Conservation (phyloP, 83 land plant species). For the Larix sibirica region DNA sequence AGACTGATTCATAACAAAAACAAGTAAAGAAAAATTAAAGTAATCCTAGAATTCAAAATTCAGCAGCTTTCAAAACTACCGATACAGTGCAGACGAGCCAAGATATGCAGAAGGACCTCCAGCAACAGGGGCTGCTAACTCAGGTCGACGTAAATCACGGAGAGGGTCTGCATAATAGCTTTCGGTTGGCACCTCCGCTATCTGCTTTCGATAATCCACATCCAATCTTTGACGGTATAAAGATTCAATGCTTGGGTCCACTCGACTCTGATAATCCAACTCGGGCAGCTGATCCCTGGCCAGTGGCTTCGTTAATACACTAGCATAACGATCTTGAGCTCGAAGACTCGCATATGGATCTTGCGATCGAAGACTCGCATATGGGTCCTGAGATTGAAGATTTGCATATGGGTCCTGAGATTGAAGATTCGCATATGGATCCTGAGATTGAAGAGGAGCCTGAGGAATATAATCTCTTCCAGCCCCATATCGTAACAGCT, state of each 20-base stretch:
- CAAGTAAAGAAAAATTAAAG: too few relatives aligned
- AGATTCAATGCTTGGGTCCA: not conserved
- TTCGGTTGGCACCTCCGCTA: not conserved
- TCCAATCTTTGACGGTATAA: conserved; percentile 1
- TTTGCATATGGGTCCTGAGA: not conserved
- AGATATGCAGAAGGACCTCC: not conserved
- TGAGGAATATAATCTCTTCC: not conserved
- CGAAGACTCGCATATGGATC: not conserved
- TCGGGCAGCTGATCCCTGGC: not conserved
- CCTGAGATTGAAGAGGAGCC: not conserved
- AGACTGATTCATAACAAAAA: too few relatives aligned
- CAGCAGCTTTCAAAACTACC: not conserved
- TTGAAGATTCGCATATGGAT: not conserved
- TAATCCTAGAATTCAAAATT: not conserved
- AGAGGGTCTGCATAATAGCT: conserved; percentile 12
- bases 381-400: not conserved
- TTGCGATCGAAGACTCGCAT: not conserved
- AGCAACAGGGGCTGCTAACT: not conserved
- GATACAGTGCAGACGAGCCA: not conserved
- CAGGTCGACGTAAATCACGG: not conserved
- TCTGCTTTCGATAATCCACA: not conserved
- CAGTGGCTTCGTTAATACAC: not conserved
- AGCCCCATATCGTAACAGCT: not conserved
- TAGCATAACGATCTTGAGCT: not conserved
- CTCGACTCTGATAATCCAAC: not conserved